Percentiles rank a stretch among this genome's conserved stretches.
Conservation (phyloP, 805 yeast species). For the Zygosaccharomyces pseudorouxii region DNA sequence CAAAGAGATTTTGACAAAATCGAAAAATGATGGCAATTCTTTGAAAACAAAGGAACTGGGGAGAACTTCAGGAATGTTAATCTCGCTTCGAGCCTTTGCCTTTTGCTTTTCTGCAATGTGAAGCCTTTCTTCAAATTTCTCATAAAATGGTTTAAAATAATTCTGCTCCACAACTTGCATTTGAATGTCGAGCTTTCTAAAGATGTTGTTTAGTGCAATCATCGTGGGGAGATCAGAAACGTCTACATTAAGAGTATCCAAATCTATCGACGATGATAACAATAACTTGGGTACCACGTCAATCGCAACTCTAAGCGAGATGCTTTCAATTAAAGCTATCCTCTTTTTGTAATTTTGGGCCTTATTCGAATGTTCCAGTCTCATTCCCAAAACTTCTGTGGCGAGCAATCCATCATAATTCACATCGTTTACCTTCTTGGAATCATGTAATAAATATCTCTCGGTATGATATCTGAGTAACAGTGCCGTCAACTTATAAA, state of each 20-base stretch:
- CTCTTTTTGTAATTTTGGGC: constrained; percentile 15
- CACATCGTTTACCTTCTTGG: constrained; percentile 9
- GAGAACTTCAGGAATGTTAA: constrained; percentile 8
- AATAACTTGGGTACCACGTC: constrained; percentile 25
- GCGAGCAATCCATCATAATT: constrained; percentile 19
- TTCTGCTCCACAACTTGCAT: constrained; percentile 26
- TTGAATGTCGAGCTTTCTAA: constrained; percentile 26
- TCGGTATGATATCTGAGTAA: constrained; percentile 22
- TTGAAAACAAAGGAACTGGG: constrained; percentile 23
- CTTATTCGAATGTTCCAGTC: constrained; percentile 21
- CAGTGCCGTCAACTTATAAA: constrained; percentile 30
- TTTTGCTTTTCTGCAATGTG: constrained; percentile 19
- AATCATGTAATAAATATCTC: constrained; percentile 14
- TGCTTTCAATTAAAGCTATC: constrained; percentile 22
- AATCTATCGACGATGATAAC: constrained; percentile 18
- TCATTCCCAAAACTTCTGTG: constrained; percentile 24
- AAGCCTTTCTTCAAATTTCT: constrained; percentile 26
- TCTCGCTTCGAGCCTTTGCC: constrained; percentile 12
- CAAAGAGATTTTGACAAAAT: constrained; percentile 25
- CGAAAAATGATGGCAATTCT: constrained; percentile 36
- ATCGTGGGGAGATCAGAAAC: constrained; percentile 30
- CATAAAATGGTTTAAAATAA: constrained; percentile 29
- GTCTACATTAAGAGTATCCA: constrained; percentile 25
- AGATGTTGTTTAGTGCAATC: constrained; percentile 25
- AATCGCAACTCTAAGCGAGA: constrained; percentile 20